Evolutionary conservation across 140 eudicot genomes (phyloP), one percentile per base, ranked within the genome.

Genomic region (Flaveria floridana): DNA sequence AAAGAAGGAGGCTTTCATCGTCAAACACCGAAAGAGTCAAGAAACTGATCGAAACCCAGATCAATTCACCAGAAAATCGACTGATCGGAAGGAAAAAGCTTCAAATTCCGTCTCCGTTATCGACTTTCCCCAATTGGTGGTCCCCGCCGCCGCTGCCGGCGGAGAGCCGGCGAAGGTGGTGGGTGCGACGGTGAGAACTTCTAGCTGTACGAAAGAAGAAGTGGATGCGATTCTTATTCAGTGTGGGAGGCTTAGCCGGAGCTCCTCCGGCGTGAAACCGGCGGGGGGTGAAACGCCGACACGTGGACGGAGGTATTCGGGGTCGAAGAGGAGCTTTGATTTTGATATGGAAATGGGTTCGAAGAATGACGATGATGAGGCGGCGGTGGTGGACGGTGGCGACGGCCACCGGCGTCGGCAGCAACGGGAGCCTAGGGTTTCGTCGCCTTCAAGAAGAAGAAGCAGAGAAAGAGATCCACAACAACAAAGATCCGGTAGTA

Each of bases 151-250:
- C 18, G 56, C 41, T n/a, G 68, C 2, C 2, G 39, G n/a, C 2
- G 21, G 46, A 6, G 69, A 30, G 15, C n/a, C 21, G 69, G 69
- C 21, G 21, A 63, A 15, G n/a, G 70, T 73, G 70, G 57, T 75
- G 9, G 80, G 84, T 4, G 84, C 91, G 39, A 64, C 83, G 16
- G 87, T 88, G 81, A 94, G 97, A 76, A 88, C 95, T 6, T 90
- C 96, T 1, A 94, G 96, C 65, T 94, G 99, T 76, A 86, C 96
- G 1, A 94, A 88, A 28, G 99, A 94, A 65, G 99, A 94, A 51
- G 89, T 94, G 81, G 99, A 94, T 76, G 96, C 99, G 20, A 94
- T 94, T 83, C 68, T 94, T 75, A 90, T 94, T 28, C 99, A 94
- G 28, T 94, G 99, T 25, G 99, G 99, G 2, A 64, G 99, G 87